Conservation (phyloP, 495 filamentous ascomycete species). For the Bacidia rubella region DNA sequence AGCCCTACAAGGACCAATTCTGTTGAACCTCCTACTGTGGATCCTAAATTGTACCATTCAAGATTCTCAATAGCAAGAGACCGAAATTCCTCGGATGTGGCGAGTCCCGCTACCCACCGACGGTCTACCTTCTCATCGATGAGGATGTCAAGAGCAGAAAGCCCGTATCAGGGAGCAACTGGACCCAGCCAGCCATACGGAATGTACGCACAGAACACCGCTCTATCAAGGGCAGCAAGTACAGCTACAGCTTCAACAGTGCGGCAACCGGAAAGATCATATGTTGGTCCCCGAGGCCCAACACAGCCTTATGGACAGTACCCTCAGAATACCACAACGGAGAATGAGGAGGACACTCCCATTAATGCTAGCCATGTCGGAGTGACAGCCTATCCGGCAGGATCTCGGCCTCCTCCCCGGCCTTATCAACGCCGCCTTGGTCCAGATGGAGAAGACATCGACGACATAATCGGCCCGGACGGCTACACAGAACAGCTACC, state of each 20-base stretch:
- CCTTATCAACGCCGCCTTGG: constrained; percentile 57
- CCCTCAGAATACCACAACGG: constrained; percentile 52
- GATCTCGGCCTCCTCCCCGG: constrained; percentile 53
- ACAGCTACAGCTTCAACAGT: constrained; percentile 48
- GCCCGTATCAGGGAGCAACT: constrained; percentile 41
- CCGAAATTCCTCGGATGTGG: constrained; percentile 11
- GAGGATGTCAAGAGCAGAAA: constrained; percentile 29
- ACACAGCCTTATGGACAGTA: constrained; percentile 83
- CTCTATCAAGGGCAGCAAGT: constrained; percentile 48
- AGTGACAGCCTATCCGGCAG: constrained; percentile 18
- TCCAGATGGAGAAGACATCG: constrained; percentile 71
- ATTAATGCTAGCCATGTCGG: constrained; percentile 34
- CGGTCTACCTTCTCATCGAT: constrained; percentile 15
- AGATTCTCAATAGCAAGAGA: neutral
- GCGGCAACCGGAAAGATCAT: constrained; percentile 42
- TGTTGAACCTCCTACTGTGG: neutral
- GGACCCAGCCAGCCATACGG: constrained; percentile 43
- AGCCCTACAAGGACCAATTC: too few relatives aligned
- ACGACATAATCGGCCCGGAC: constrained; percentile 76
- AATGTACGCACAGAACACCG: constrained; percentile 39
- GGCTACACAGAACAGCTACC: constrained; percentile 84
- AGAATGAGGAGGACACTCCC: constrained; percentile 30
- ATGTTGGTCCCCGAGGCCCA: constrained; percentile 52
- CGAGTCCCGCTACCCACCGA: neutral
- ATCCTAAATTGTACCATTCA: neutral